Evolutionary conservation across 257 asterid species (phyloP).

Genomic region (Leptodermis oblonga): DNA sequence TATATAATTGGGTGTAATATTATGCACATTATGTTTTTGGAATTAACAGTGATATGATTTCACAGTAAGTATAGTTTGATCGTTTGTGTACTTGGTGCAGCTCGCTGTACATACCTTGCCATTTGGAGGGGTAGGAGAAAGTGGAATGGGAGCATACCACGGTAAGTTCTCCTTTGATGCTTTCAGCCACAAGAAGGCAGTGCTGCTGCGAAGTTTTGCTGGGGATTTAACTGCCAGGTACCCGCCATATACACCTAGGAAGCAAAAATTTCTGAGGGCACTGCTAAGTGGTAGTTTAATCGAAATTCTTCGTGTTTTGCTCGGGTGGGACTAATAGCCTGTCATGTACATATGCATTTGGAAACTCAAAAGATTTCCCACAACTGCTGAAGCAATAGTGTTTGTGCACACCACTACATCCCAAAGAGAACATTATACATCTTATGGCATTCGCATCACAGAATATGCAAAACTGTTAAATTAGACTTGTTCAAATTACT

Average conservation of each 20-base stretch:
- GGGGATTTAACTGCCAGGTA: constrained; percentile 77
- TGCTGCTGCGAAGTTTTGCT: constrained; percentile 51
- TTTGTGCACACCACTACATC: not conserved
- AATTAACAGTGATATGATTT: not conserved
- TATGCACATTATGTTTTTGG: not conserved
- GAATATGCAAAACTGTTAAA: not conserved
- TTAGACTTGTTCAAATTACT: not conserved
- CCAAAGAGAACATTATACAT: not conserved
- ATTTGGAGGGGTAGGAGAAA: constrained; percentile 93
- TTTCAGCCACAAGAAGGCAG: constrained; percentile 91
- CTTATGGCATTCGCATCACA: not conserved
- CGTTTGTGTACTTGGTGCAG: constrained; percentile 38
- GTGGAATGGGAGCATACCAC: constrained; percentile 95
- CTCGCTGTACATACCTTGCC: constrained; percentile 54
- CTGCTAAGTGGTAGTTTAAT: constrained; percentile 52
- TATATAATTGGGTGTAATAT: not conserved
- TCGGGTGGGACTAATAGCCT: constrained; percentile 52
- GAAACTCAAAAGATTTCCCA: constrained; percentile 10
- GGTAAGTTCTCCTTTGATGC: constrained; percentile 84
- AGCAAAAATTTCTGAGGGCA: constrained; percentile 57
- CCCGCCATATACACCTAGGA: constrained; percentile 71
- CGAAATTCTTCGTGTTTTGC: constrained; percentile 51
- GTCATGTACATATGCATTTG: constrained; percentile 9
- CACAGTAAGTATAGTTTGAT: not conserved
- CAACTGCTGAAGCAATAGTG: not conserved